Base-by-base conservation (phyloP, 2,329 filamentous ascomycete genomes). In the Zasmidium citrigriseum region DNA sequence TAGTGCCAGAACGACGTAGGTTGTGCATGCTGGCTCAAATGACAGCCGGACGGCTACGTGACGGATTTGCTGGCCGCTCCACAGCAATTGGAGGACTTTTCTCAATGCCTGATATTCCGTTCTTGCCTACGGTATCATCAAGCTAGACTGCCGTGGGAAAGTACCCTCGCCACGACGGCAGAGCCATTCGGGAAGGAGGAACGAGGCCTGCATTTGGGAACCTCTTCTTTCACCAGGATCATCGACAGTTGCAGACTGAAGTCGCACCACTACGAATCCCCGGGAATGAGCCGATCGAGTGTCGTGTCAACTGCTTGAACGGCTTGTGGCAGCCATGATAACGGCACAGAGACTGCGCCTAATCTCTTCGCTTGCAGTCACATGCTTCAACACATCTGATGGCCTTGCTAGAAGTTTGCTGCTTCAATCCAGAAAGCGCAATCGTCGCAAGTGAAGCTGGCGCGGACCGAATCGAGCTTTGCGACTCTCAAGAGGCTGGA, bases 381-480 rank as follows among this genome's bases (percentile, higher is more conserved):
- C 27, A 49, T 14, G 46, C 22, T 18, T 10, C 34, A 45, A 5
- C 18, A 4, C 34, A 16, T 41, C 34, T 41, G 14, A 73, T 62
- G 61, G 53, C 60, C 16, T 48, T 75, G 64, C 72, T 80, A 10
- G 81, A 83, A 69, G 77, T 83, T 45, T 79, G 79, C 14, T 79
- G 76, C 59, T 83, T 83, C 71, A 78, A 73, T 49, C 46, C 64
- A 4, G 16, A 65, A 5, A 82, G 80, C 0, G 80, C 78, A 1
- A 55, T 79, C 3, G 57, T 70, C 18, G 81, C 82, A 11, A 44
- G 29, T 18, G 27, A 53, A 34, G 54, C 38, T 27, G 80, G 80
- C 10, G 82, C 81, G 2, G 72, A 80, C 64, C 76, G 82, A 0
- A 79, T 85, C 52, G 82, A 85, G 68, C 77, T 83, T 4, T 82